Evolutionary conservation across 2,329 filamentous ascomycete genomes (phyloP), one percentile per base, ranked within the genome.

Genomic region (Aureobasidium lini): DNA sequence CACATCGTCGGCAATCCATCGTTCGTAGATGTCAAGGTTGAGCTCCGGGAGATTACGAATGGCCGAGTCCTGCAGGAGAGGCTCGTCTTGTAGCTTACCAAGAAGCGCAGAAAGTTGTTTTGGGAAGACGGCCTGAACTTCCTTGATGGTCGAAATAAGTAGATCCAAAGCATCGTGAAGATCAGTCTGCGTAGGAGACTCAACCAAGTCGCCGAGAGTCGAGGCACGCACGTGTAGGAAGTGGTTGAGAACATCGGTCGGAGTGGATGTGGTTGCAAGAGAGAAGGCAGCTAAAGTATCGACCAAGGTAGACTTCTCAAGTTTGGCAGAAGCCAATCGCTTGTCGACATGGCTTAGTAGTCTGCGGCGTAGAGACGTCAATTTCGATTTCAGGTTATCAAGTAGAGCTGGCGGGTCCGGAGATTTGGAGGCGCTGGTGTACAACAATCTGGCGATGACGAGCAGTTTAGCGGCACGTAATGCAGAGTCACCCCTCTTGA

Each of bases 1-100:
- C 43, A 96, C 88, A 62, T 95, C 90, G 7, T 91, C 85, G 16
- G 88, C 82, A 63, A 94, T 88, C 88, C 91, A 95, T 18, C 81
- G 81, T 63, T 86, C 84, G 67, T 90, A 85, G 9, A 94, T 75
- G 68, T 96, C 90, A 29, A 96, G 75, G 37, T 88, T 83, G 11
- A 96, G 75, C 15, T 86, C 87, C 64, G 89, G 84, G 1, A 94
- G 72, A 1, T 76, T 73, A 57, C 81, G 80, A 16, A 96, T 76
- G 1, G 85, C 79, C 1, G 80, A 73, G 69, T 95, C 89, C n/a
- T 84, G 83, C 3, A 96, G 75, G 11, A 97, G 76, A 0, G 87
- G 83, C 7, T 81, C 81, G 54, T 81, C 80, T 71, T 93, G 93
- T 5, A 96, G 72, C 23, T 78, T 81, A 7, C 79, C 76, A 3